phyloP scores from a whole-genome alignment of 495 filamentous ascomycete species.

The Penicillium tannophilum region DNA sequence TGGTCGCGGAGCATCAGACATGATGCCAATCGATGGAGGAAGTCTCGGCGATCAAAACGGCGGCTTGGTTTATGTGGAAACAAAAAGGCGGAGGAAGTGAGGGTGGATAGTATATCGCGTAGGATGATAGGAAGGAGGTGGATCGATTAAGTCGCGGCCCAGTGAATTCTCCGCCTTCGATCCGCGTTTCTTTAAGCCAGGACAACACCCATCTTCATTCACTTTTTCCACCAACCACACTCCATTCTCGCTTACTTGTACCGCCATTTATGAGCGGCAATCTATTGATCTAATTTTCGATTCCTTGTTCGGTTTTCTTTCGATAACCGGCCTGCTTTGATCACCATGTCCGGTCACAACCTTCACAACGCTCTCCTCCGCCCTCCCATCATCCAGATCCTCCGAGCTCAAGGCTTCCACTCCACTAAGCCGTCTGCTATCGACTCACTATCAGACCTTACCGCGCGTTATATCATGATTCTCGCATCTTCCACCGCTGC shows the following conservation, averaged over 20 bases:
- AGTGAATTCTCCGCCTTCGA: constrained; percentile 20
- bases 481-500: constrained; percentile 64
- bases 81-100: background rate
- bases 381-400: constrained; percentile 79
- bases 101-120: background rate
- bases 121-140: constrained; percentile 1
- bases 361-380: constrained; percentile 78
- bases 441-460: constrained; percentile 75
- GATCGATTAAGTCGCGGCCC: constrained; percentile 5
- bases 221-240: background rate
- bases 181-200: constrained; percentile 2
- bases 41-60: background rate
- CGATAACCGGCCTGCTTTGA: background rate
- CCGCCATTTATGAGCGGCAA: background rate
- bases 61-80: background rate
- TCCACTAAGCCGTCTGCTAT: constrained; percentile 71
- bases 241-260: background rate
- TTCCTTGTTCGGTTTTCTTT: background rate
- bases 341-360: constrained; percentile 43
- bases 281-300: background rate
- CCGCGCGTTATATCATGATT: constrained; percentile 69
- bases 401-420: constrained; percentile 85
- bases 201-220: constrained; percentile 1
- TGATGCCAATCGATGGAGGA: constrained; percentile 14
- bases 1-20: constrained; percentile 45